A percentile compares a stretch with the other conserved stretches of the same genome.
These are phyloP conservation scores for Neoarthrinium moseri DNA, from an alignment of 2,329 filamentous ascomycete genomes.

Conservation along the genomic window DNA sequence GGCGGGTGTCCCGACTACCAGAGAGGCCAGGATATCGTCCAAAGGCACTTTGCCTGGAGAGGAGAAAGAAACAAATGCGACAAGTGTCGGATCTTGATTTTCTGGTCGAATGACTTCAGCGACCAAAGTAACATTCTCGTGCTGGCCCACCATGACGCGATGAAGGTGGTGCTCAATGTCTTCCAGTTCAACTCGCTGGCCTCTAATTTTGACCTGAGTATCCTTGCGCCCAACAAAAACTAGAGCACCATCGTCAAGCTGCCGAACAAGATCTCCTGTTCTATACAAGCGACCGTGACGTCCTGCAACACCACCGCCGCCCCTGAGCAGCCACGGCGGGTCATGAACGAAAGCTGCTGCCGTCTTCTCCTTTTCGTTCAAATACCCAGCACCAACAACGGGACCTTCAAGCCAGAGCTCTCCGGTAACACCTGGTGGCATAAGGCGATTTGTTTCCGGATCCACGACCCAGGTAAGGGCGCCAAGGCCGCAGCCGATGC, in stretches of 20 bases:
- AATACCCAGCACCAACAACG: background rate
- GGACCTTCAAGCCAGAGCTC: slow-evolving; percentile 2
- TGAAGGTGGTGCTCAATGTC: background rate
- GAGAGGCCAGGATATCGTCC: background rate
- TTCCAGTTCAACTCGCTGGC: background rate
- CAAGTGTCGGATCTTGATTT: background rate
- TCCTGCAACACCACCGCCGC: background rate
- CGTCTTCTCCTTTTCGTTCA: background rate
- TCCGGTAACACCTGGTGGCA: background rate
- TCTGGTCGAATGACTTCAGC: background rate
- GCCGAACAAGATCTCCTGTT: background rate
- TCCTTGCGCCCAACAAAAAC: background rate
- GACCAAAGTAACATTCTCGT: background rate
- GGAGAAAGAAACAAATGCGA: background rate
- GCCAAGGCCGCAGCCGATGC: background rate
- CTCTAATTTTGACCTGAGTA: background rate
- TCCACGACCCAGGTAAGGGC: background rate
- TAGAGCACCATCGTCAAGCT: background rate
- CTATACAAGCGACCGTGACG: background rate
- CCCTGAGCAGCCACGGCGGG: slow-evolving; percentile 11
- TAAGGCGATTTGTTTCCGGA: background rate
- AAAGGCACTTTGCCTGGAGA: background rate
- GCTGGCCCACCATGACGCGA: background rate
- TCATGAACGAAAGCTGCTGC: background rate
- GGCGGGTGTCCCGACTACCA: background rate